Conservation (phyloP, 2,329 filamentous ascomycete genomes). For the Daldinia sp. region DNA sequence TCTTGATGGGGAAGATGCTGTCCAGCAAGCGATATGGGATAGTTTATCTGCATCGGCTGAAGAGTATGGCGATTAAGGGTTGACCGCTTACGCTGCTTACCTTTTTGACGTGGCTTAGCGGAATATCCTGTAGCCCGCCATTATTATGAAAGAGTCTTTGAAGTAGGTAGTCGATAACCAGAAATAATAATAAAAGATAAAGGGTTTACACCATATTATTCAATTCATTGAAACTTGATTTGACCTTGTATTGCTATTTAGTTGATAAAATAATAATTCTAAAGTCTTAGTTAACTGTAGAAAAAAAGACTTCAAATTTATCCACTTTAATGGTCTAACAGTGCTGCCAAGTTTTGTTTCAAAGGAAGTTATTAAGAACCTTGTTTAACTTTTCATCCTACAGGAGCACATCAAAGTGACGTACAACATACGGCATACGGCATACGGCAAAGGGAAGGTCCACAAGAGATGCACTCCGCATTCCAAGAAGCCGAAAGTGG, state of each 20-base stretch:
- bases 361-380: not conserved
- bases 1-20: not conserved
- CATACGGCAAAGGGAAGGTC: not conserved
- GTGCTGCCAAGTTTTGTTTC: not conserved
- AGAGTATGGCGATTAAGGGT: not conserved
- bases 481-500: constrained; percentile 15
- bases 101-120: not conserved
- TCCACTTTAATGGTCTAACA: not conserved
- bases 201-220: not conserved
- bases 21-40: constrained; percentile 1
- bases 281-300: not conserved
- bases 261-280: not conserved
- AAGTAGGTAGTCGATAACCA: not conserved
- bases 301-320: not conserved
- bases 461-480: constrained; percentile 27
- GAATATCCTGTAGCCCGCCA: not conserved
- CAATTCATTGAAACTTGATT: no score
- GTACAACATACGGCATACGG: not conserved
- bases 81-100: not conserved
- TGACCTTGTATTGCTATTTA: no score
- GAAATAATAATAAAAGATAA: not conserved
- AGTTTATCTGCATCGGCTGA: not conserved
- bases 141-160: no score
- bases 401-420: not conserved
- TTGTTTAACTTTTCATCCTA: not conserved